Conservation (phyloP, 2,329 filamentous ascomycete genomes). For the Myriosclerotinia duriaeana region DNA sequence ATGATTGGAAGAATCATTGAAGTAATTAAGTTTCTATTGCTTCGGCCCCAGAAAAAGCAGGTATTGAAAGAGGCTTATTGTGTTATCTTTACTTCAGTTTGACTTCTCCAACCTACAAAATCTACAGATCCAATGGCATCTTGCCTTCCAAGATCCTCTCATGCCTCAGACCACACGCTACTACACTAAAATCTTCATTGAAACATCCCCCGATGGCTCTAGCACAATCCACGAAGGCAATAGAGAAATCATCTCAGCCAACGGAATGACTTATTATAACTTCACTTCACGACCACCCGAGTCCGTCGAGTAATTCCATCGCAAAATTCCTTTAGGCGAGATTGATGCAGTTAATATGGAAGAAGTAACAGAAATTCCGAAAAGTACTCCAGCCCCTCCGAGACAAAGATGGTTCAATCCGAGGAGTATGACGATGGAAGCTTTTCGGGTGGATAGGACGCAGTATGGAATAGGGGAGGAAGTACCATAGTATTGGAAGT, state of each 20-base stretch:
- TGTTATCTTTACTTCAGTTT: too few relatives aligned
- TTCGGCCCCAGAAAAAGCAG: too few relatives aligned
- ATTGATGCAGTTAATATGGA: neutral
- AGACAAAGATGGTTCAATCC: slow-evolving; percentile 1
- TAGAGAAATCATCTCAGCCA: neutral
- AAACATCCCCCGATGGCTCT: neutral
- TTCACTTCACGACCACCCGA: neutral
- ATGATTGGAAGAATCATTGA: too few relatives aligned
- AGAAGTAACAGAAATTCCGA: neutral
- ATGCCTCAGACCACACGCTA: neutral
- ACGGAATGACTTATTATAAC: neutral
- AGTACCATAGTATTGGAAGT: neutral
- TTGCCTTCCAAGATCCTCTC: neutral
- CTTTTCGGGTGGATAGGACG: neutral
- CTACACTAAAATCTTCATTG: slow-evolving; percentile 4
- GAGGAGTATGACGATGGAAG: neutral
- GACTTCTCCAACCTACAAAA: neutral
- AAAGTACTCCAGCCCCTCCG: neutral
- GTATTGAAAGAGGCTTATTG: too few relatives aligned
- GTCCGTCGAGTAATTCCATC: neutral
- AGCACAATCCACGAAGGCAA: neutral
- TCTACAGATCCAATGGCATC: neutral
- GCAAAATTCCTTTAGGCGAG: neutral
- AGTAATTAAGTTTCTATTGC: too few relatives aligned
- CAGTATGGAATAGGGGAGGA: neutral